These are phyloP conservation scores for Gracilaria domingensis DNA, from an alignment of 23 red algal genomes.

Conservation along the genomic window DNA sequence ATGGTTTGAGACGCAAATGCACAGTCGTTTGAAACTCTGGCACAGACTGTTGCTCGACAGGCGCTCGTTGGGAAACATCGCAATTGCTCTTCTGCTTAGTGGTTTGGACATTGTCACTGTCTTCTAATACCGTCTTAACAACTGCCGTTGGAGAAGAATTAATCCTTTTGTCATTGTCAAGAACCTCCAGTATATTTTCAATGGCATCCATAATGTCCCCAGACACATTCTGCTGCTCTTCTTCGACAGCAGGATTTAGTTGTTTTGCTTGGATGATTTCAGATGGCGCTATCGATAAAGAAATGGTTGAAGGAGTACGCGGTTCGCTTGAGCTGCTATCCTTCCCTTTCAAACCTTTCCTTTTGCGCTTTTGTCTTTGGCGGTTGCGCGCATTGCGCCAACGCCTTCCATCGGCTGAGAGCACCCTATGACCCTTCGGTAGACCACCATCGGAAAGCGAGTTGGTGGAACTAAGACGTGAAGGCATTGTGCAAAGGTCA, in stretches of 20 bases:
- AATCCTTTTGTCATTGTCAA: background rate
- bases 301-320: background rate
- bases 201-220: background rate
- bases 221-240: background rate
- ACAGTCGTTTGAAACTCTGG: background rate
- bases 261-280: background rate
- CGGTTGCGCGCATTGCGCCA: conserved; percentile 39
- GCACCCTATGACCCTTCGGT: background rate
- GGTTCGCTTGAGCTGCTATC: background rate
- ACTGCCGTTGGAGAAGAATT: conserved; percentile 12
- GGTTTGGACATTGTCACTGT: background rate
- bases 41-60: background rate
- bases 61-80: background rate
- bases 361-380: conserved; percentile 15
- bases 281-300: conserved; percentile 8
- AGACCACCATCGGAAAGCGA: background rate
- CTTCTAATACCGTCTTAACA: background rate
- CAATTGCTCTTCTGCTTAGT: background rate
- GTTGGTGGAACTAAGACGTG: background rate
- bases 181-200: conserved; percentile 11
- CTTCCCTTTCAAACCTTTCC: background rate
- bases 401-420: conserved; percentile 7
- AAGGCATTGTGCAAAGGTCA: background rate
- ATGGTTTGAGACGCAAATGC: no score
- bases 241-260: conserved; percentile 2